Evolutionary conservation across 805 yeast species (phyloP), one percentile per base, ranked within the genome.

Genomic region (Metschnikowia proteae): DNA sequence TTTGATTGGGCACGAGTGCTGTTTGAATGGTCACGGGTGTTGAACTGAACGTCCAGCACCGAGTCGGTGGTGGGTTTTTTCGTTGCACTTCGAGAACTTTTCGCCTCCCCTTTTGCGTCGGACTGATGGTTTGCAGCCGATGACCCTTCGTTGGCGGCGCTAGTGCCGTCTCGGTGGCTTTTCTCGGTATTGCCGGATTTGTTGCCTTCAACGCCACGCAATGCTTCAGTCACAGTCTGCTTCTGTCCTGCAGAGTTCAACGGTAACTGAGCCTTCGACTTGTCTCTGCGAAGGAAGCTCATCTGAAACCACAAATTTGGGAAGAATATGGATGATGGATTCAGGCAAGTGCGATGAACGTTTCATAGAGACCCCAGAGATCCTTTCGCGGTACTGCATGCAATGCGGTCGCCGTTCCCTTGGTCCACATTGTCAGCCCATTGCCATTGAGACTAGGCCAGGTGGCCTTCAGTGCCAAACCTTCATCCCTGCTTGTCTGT

Each of bases 201-300:
- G 11, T 26, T 17, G 17, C 17, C 43, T 10, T 29, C 28, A 28
- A 30, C 6, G 27, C 45, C 29, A 17, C 32, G 1, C 38, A n/a
- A 17, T 2, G n/a, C 23, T 23, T 31, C 43, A 8, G 28, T 10
- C 30, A 23, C 27, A 8, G 33, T 22, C 43, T 30, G 43, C 31
- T 26, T 42, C 45, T 42, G 45, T 25, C 45, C 45, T 32, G 45
- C 45, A 42, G 45, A 42, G n/a, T 32, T 25, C 32, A 47, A 25
- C 36, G 47, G 40, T 30, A 51, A 39, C 34, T 55, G 56, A 39
- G 51, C 41, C 45, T 51, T 55, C 38, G 63, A 53, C 52, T 59
- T 60, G 53, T 62, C 65, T 38, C 60, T 46, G 52, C 63, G 57
- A 45, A 62, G 58, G 45, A 62, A 62, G 40, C 62, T 61, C 66